These are phyloP conservation scores for Neophaeococcomyces mojaviensis DNA, from an alignment of 2,329 filamentous ascomycete species.

Conservation along the genomic window DNA sequence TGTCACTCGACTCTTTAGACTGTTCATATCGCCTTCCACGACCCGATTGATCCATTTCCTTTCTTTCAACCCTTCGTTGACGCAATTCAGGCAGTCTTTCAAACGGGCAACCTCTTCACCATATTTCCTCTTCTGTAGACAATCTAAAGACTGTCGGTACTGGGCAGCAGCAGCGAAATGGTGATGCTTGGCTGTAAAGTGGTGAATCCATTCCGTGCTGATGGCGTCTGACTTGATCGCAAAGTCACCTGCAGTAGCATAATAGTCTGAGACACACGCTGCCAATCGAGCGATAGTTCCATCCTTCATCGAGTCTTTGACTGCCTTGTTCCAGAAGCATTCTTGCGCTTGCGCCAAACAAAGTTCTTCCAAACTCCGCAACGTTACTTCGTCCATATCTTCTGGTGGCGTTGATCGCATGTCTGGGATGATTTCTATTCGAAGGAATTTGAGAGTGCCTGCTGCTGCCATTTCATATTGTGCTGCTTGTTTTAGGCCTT, in stretches of 20 bases:
- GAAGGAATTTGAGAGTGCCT: conserved; percentile 72
- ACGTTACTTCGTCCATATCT: conserved; percentile 85
- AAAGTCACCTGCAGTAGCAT: conserved; percentile 73
- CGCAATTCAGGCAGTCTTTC: conserved; percentile 71
- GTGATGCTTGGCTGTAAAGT: conserved; percentile 93
- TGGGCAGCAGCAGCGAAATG: conserved; percentile 95
- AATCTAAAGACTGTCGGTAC: conserved; percentile 82
- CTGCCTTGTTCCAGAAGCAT: conserved; percentile 96
- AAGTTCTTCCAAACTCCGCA: conserved; percentile 75
- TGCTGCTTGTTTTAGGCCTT: conserved; percentile 79
- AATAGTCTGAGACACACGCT: conserved; percentile 83
- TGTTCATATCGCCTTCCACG: conserved; percentile 74
- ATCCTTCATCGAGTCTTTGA: conserved; percentile 89
- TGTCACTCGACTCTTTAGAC: conserved; percentile 70
- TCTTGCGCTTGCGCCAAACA: conserved; percentile 91
- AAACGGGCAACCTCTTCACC: conserved; percentile 90
- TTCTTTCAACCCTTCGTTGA: conserved; percentile 80
- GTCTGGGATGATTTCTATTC: conserved; percentile 69
- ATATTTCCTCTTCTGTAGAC: conserved; percentile 86
- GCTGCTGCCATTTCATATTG: conserved; percentile 86
- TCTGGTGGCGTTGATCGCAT: conserved; percentile 78
- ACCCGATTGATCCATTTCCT: conserved; percentile 71
- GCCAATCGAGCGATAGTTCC: conserved; percentile 85
- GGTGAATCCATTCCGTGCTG: conserved; percentile 93
- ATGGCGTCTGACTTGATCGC: conserved; percentile 84